Conservation (phyloP, 306 rosid genomes). For the Cajanus cajan region DNA sequence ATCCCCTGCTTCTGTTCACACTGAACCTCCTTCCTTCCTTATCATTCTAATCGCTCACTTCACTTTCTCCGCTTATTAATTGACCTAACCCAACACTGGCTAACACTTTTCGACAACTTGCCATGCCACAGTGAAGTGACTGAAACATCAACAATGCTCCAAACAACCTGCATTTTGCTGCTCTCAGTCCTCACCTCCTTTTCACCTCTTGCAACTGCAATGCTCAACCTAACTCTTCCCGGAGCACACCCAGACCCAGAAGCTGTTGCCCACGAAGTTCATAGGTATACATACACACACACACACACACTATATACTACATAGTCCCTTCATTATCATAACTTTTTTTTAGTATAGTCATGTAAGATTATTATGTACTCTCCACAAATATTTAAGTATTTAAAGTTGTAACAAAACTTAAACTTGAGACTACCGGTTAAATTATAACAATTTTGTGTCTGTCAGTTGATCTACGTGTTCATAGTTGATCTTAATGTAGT, state of each 20-base stretch:
- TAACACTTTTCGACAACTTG: conserved; percentile 32
- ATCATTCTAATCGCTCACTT: background rate
- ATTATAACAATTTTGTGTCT: too few relatives aligned
- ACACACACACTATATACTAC: background rate
- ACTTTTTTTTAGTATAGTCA: too few relatives aligned
- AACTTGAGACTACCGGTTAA: too few relatives aligned
- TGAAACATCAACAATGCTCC: conserved; percentile 45
- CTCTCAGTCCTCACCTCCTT: conserved; percentile 44
- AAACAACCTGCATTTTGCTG: conserved; percentile 55
- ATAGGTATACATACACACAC: conserved; percentile 61
- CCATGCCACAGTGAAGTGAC: conserved; percentile 21
- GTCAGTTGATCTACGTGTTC: too few relatives aligned
- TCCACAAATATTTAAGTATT: too few relatives aligned
- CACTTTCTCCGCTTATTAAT: conserved; percentile 22
- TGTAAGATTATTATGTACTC: too few relatives aligned
- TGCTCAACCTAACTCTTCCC: conserved; percentile 73
- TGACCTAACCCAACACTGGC: conserved; percentile 17
- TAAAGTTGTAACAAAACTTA: too few relatives aligned
- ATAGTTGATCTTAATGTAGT: conserved; percentile 9
- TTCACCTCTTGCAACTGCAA: conserved; percentile 36
- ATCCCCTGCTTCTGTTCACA: conserved; percentile 32
- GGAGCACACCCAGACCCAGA: conserved; percentile 92
- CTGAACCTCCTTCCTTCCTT: conserved; percentile 2
- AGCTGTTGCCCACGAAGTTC: conserved; percentile 74
- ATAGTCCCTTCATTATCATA: background rate